Conservation (phyloP, 768 basidiomycete species). For the Russula compacta region DNA sequence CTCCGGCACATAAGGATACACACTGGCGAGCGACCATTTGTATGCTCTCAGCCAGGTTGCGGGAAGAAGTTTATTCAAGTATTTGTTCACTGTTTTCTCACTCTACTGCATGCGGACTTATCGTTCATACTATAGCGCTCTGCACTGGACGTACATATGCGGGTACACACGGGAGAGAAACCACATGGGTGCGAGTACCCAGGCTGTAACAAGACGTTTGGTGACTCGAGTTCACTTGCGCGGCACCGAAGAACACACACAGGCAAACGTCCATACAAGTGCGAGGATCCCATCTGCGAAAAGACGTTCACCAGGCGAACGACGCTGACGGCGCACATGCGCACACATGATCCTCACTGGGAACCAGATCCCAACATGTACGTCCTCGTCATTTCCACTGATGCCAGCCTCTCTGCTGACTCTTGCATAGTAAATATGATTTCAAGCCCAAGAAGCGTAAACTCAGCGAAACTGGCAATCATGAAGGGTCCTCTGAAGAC, state of each 20-base stretch:
- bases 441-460: conserved; percentile 61
- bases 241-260: conserved; percentile 87
- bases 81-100: conserved; percentile 17
- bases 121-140: conserved; percentile 48
- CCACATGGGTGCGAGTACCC: conserved; percentile 88
- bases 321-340: conserved; percentile 80
- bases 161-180: conserved; percentile 90
- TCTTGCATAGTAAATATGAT: conserved; percentile 53
- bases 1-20: conserved; percentile 84
- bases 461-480: conserved; percentile 38
- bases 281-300: conserved; percentile 72
- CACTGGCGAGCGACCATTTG: conserved; percentile 81
- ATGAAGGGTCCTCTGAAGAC: conserved; percentile 28
- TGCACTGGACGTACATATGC: conserved; percentile 78
- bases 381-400: conserved; percentile 25
- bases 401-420: conserved; percentile 1
- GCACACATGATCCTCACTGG: conserved; percentile 78
- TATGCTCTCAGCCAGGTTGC: conserved; percentile 61
- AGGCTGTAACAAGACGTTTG: conserved; percentile 79
- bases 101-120: conserved; percentile 14
- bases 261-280: conserved; percentile 79
- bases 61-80: conserved; percentile 93
- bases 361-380: conserved; percentile 78
- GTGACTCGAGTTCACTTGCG: conserved; percentile 86
- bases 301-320: conserved; percentile 85